phyloP scores from a whole-genome alignment of 129 eudicot species.

The Flaveria sonorensis region DNA sequence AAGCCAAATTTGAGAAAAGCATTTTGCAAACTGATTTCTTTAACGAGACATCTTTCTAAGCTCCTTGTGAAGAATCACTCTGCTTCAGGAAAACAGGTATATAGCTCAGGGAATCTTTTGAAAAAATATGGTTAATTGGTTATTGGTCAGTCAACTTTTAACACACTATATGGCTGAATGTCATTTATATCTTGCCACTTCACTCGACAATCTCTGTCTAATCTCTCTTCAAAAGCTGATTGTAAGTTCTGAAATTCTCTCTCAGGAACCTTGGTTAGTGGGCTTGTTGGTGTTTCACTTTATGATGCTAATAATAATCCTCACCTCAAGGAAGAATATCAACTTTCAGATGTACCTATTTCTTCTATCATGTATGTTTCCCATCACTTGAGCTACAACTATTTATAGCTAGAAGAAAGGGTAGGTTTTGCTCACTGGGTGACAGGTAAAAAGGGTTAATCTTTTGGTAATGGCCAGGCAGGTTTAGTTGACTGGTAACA shows the following conservation, averaged over 20 bases:
- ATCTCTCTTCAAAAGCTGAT: slow-evolving; percentile 6
- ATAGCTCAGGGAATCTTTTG: background rate
- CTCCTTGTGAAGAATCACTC: background rate
- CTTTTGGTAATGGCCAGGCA: background rate
- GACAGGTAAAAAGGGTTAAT: background rate
- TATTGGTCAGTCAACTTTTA: background rate
- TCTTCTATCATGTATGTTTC: slow-evolving; percentile 74
- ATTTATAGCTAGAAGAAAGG: background rate
- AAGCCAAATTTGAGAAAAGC: background rate
- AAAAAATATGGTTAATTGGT: background rate
- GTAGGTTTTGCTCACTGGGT: background rate
- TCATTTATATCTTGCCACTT: slow-evolving; percentile 5
- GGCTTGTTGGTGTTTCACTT: slow-evolving; percentile 68
- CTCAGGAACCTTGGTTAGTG: slow-evolving; percentile 93
- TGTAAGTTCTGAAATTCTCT: slow-evolving; percentile 7
- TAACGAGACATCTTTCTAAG: background rate
- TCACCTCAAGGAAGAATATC: slow-evolving; percentile 75
- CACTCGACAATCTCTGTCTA: slow-evolving; percentile 3
- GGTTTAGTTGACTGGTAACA: slow-evolving; percentile 1
- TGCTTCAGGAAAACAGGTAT: background rate
- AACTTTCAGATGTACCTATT: slow-evolving; percentile 95
- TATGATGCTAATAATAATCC: slow-evolving; percentile 50
- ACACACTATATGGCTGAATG: background rate
- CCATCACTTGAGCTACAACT: slow-evolving; percentile 6
- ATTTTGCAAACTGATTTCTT: background rate